A percentile compares a stretch with the other conserved stretches of the same genome.
Conservation (phyloP, 2,329 filamentous ascomycete species). For the Thelonectria blattea region DNA sequence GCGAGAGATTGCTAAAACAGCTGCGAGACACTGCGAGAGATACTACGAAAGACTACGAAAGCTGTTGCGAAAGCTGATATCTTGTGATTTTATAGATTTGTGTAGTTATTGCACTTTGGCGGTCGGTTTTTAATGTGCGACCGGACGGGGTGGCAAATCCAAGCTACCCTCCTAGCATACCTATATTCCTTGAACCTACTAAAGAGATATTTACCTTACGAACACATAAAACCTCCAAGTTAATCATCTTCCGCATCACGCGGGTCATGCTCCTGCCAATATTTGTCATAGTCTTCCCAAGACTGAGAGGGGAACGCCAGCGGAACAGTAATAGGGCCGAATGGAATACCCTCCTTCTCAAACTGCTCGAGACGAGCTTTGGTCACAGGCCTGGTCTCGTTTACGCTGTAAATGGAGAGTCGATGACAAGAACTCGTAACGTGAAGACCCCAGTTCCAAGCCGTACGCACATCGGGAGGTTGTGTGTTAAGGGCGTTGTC, state of each 20-base stretch:
- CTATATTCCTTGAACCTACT: no score
- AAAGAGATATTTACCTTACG: no score
- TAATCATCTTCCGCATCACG: conserved; percentile 36
- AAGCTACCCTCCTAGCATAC: no score
- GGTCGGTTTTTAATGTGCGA: no score
- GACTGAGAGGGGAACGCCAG: conserved; percentile 55
- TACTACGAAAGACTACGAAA: no score
- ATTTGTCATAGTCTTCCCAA: conserved; percentile 54
- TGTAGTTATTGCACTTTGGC: no score
- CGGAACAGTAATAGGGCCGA: conserved; percentile 61
- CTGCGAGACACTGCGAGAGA: no score
- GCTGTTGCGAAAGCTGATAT: no score
- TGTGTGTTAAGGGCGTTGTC: conserved; percentile 68
- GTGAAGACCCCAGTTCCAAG: conserved; percentile 71
- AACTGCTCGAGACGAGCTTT: conserved; percentile 57
- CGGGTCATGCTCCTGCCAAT: conserved; percentile 37
- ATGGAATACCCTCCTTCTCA: conserved; percentile 45
- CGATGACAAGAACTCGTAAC: conserved; percentile 68
- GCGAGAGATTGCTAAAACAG: no score
- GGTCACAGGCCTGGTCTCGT: conserved; percentile 56
- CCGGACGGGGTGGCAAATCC: no score
- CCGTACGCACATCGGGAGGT: conserved; percentile 57
- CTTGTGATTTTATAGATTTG: no score
- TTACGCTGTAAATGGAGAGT: conserved; percentile 68
- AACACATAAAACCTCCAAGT: neutral